Base-by-base conservation (phyloP, 2,329 filamentous ascomycete species). In the Aspergillus sojae region DNA sequence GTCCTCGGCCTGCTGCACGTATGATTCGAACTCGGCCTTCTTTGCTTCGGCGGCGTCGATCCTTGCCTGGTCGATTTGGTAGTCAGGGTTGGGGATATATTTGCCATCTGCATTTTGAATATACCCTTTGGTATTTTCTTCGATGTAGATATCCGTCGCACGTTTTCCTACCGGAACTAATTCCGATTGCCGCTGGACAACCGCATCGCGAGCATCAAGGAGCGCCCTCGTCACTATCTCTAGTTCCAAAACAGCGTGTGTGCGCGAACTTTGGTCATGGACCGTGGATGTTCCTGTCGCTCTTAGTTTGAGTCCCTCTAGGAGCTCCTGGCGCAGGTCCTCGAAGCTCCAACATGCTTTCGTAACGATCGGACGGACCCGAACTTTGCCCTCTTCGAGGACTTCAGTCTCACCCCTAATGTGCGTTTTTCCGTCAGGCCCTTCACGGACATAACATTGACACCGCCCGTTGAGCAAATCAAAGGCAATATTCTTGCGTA, bases 181-280 rank as follows among this genome's bases (percentile, higher is more conserved):
- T 63, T 83, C 80, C 0, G 80, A 80, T 57, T 83, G 74, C 9
- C 79, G 72, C 34, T 82, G 79, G 46, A 79, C 67, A 1, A 82
- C 67, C 0, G 71, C 75, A n/a, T 78, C 67, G 4, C 79, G 72
- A 0, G 78, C 77, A 9, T 77, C 72, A 0, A 81, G 61, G 2
- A 82, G 64, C 5, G 63, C 61, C 46, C 68, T 67, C 16, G 74
- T 82, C 7, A 83, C 66, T 43, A 82, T 72, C 60, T 83, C 81
- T 0, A 83, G 61, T 61, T 82, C 75, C 4, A 82, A 55, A 0
- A 82, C 69, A 0, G 80, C 80, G 65, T 83, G 80, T 0, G 81
- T 82, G 3, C 81, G 73, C 0, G 80, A 82, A 61, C 80, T 82
- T 61, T 81, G 74, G 57, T 82, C 77, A 63, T 82, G 80, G 0